phyloP scores from a whole-genome alignment of 345 rosid genomes.

The Camelina sativa region DNA sequence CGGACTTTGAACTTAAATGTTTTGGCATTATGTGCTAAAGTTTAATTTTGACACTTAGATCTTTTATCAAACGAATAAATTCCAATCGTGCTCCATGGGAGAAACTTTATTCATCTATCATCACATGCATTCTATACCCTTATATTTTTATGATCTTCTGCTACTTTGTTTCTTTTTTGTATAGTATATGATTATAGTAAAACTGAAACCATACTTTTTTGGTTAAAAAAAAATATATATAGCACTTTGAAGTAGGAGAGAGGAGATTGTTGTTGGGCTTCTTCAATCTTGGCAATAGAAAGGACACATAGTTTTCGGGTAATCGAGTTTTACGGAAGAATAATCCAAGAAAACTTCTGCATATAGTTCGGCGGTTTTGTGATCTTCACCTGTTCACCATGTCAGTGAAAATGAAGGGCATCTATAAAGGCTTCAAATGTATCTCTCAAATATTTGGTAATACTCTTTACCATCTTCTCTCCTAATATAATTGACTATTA shows the following conservation, averaged over 20 bases:
- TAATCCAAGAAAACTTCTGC: not conserved
- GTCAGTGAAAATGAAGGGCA: slow-evolving; percentile 84
- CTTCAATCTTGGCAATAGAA: slow-evolving; percentile 27
- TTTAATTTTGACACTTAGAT: not conserved
- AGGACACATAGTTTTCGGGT: not conserved
- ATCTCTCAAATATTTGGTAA: slow-evolving; percentile 88
- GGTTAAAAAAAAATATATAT: not conserved
- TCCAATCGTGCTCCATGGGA: slow-evolving; percentile 19
- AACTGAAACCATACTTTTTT: not conserved
- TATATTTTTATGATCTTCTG: not conserved
- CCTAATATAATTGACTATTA: not conserved
- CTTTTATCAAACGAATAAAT: slow-evolving; percentile 12
- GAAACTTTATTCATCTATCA: slow-evolving; percentile 25
- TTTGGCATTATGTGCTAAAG: slow-evolving; percentile 7
- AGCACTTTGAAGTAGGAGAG: slow-evolving; percentile 17
- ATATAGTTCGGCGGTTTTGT: slow-evolving; percentile 8
- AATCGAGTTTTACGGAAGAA: slow-evolving; percentile 15
- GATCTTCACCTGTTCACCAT: slow-evolving; percentile 44
- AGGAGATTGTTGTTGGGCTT: slow-evolving; percentile 14
- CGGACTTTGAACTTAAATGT: not conserved
- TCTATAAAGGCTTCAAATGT: slow-evolving; percentile 85
- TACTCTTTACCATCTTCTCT: slow-evolving; percentile 15
- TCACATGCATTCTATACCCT: slow-evolving; percentile 20
- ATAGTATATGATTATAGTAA: not conserved
- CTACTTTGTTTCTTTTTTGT: not conserved